A percentile compares a stretch with the other conserved stretches of the same genome.
These are phyloP conservation scores for Colletotrichum echinochloae DNA, from an alignment of 2,329 filamentous ascomycete genomes.

Conservation along the genomic window DNA sequence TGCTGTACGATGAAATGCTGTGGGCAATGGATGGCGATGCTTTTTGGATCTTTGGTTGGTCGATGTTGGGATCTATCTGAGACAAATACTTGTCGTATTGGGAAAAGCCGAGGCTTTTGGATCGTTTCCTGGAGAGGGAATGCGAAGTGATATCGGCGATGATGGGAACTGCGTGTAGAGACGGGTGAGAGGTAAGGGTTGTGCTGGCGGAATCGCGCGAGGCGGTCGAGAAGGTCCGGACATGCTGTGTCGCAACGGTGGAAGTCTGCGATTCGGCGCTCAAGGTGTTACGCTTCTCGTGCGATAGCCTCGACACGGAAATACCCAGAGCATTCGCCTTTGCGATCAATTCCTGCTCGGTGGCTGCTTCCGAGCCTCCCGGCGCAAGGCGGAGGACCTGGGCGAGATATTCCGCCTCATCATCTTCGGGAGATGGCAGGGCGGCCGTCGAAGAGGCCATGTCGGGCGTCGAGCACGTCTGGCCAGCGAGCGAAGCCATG, in stretches of 20 bases:
- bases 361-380: constrained; percentile 52
- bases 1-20: constrained; percentile 52
- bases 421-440: constrained; percentile 50
- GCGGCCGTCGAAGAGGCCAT: constrained; percentile 11
- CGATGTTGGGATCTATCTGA: constrained; percentile 57
- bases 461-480: constrained; percentile 34
- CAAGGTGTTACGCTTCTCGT: constrained; percentile 53
- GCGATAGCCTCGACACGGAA: constrained; percentile 46
- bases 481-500: constrained; percentile 39
- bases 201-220: constrained; percentile 55
- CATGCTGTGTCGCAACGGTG: constrained; percentile 54
- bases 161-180: constrained; percentile 48
- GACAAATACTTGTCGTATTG: constrained; percentile 65
- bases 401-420: constrained; percentile 53
- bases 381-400: constrained; percentile 53
- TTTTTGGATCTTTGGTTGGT: constrained; percentile 56
- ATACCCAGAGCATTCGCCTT: constrained; percentile 54
- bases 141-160: constrained; percentile 44
- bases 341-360: constrained; percentile 52
- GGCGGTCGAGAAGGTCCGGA: constrained; percentile 58
- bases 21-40: constrained; percentile 46
- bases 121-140: constrained; percentile 39
- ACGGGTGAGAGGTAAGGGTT: constrained; percentile 57
- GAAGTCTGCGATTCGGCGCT: constrained; percentile 58
- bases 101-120: constrained; percentile 59